These are phyloP conservation scores for Inosperma sp. DNA, from an alignment of 768 basidiomycete genomes.

Conservation along the genomic window DNA sequence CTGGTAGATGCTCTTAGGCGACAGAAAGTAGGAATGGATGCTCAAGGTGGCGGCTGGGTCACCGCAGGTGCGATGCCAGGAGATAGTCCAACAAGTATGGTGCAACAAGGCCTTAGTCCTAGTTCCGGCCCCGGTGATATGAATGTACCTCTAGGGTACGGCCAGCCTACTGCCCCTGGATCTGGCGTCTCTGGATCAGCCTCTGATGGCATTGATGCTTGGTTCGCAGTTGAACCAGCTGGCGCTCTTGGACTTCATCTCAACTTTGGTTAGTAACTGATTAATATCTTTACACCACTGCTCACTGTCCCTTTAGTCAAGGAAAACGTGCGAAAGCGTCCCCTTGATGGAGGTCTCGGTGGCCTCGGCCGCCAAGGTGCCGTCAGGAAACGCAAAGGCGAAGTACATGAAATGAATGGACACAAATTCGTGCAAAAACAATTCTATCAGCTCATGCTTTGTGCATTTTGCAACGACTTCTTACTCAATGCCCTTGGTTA, in stretches of 20 bases:
- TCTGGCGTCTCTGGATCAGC: conserved; percentile 34
- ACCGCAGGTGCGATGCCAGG: conserved; percentile 88
- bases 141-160: conserved; percentile 47
- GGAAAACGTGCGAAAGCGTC: conserved; percentile 94
- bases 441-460: conserved; percentile 98
- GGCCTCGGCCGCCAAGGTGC: conserved; percentile 98
- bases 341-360: conserved; percentile 78
- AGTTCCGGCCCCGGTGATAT: conserved; percentile 36
- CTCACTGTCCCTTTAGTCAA: conserved; percentile 60
- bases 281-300: conserved; percentile 9
- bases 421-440: conserved; percentile 97
- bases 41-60: conserved; percentile 86
- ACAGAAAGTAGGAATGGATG: conserved; percentile 87
- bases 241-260: conserved; percentile 84
- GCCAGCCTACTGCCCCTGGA: conserved; percentile 32
- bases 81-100: conserved; percentile 38
- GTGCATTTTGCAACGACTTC: conserved; percentile 97
- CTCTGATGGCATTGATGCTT: conserved; percentile 86
- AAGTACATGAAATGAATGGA: conserved; percentile 99
- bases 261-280: conserved; percentile 75
- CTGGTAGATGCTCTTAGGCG: conserved; percentile 88
- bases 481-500: conserved; percentile 96
- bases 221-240: conserved; percentile 98
- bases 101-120: conserved; percentile 21
- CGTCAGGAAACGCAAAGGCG: conserved; percentile 94